Percentiles rank a stretch among this genome's conserved stretches.
These are phyloP conservation scores for Zygosaccharomyces sapae DNA, from an alignment of 1,139 yeast species.

Conservation along the genomic window DNA sequence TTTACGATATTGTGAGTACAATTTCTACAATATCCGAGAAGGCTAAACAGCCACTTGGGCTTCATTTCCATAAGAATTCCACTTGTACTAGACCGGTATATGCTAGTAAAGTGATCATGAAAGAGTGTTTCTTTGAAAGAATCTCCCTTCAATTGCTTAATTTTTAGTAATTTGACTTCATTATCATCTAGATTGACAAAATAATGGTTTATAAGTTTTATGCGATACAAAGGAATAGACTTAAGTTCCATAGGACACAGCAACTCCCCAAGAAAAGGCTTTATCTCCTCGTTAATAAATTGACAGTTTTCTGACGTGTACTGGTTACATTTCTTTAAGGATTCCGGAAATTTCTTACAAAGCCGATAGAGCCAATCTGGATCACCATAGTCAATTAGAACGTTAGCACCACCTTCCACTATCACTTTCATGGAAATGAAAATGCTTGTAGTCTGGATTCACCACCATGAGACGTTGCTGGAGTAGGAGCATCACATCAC, in stretches of 20 bases:
- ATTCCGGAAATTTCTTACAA: slow-evolving; percentile 21
- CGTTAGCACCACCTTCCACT: slow-evolving; percentile 29
- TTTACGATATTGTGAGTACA: slow-evolving; percentile 30
- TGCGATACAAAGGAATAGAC: slow-evolving; percentile 6
- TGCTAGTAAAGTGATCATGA: slow-evolving; percentile 28
- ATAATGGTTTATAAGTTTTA: slow-evolving; percentile 9
- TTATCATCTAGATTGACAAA: slow-evolving; percentile 13
- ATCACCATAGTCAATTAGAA: slow-evolving; percentile 22
- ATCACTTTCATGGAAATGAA: slow-evolving; percentile 22
- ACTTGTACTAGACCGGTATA: slow-evolving; percentile 14
- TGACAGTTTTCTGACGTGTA: slow-evolving; percentile 22
- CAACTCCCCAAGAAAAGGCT: slow-evolving; percentile 17
- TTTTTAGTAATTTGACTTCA: slow-evolving; percentile 16
- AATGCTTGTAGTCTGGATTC: too few relatives aligned
- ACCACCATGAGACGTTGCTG: too few relatives aligned
- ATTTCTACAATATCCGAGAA: slow-evolving; percentile 28
- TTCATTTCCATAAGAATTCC: slow-evolving; percentile 29
- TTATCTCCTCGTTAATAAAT: slow-evolving; percentile 17
- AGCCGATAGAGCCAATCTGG: slow-evolving; percentile 22
- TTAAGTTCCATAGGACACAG: slow-evolving; percentile 22
- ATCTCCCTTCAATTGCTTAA: slow-evolving; percentile 21
- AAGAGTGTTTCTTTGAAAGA: slow-evolving; percentile 4
- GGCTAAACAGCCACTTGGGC: slow-evolving; percentile 33
- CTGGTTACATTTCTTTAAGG: slow-evolving; percentile 23
- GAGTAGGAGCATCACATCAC: background rate